phyloP scores from a whole-genome alignment of 805 yeast species.

The Zygosaccharomyces rouxii region DNA sequence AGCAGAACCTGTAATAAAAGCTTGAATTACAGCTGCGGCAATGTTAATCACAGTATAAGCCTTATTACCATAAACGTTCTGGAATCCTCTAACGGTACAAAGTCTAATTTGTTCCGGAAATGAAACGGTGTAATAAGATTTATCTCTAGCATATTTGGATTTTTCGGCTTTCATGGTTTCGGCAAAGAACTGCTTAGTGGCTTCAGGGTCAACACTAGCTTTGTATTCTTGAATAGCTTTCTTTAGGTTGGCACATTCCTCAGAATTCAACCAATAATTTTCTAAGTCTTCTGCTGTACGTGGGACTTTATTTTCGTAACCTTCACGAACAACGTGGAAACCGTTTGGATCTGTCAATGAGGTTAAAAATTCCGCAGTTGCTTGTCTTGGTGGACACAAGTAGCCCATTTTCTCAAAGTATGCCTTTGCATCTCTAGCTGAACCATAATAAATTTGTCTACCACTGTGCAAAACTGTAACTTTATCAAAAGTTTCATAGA shows the following conservation, averaged over 20 bases:
- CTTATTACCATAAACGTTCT: conserved; percentile 54
- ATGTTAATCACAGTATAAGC: conserved; percentile 40
- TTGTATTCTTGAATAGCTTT: conserved; percentile 41
- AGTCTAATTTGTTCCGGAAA: conserved; percentile 45
- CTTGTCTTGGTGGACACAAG: conserved; percentile 51
- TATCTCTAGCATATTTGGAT: conserved; percentile 20
- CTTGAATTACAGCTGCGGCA: conserved; percentile 42
- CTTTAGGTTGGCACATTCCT: conserved; percentile 36
- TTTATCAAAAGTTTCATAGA: conserved; percentile 51
- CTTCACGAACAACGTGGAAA: conserved; percentile 34
- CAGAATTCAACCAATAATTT: conserved; percentile 41
- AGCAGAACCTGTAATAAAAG: conserved; percentile 62
- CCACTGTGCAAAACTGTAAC: conserved; percentile 52
- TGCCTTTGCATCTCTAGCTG: conserved; percentile 42
- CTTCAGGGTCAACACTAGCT: conserved; percentile 29
- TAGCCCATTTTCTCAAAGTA: conserved; percentile 57
- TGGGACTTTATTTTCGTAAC: conserved; percentile 49
- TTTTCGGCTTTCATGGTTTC: conserved; percentile 31
- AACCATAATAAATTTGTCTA: conserved; percentile 54
- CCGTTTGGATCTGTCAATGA: conserved; percentile 58
- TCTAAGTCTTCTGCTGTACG: conserved; percentile 54
- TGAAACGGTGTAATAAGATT: conserved; percentile 27
- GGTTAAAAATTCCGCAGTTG: conserved; percentile 60
- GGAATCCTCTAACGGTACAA: conserved; percentile 48
- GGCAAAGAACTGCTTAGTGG: conserved; percentile 35